Base-by-base conservation (phyloP, 2,329 filamentous ascomycete genomes). In the Metarhizium brunneum region DNA sequence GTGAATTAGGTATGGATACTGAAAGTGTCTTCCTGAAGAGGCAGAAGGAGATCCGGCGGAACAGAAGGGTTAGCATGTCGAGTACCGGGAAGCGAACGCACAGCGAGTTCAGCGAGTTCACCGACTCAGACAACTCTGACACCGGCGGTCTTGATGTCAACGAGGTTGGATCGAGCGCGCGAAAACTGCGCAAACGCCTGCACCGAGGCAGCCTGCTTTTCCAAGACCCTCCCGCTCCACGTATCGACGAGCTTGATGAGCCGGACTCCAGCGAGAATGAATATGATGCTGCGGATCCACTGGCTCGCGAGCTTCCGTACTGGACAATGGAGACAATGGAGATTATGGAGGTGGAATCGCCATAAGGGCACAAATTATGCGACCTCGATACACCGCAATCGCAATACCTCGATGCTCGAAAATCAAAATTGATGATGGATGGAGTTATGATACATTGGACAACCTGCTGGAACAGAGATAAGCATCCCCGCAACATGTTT, bases 11-110 rank as follows among this genome's bases (percentile, higher is more conserved):
- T 10, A 18, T 50, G 13, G 73, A 76, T 52, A 72, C 73, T 43
- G 71, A 76, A 51, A 65, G 68, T 29, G 66, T 70, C 29, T 76
- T 77, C 47, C 62, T 71, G 16, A 68, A 65, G 59, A 68, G 67
- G 56, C 73, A 73, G 51, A 72, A 74, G 40, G 73, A 74, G 52
- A 68, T 75, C 40, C 72, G 68, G 54, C 72, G 77, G 53, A 69
- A 69, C 36, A 73, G 73, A 45, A 71, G 78, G 29, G 73, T 78
- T 64, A 79, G 74, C 53, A 74, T 76, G 61, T 77, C 78, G 50
- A 80, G 77, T 60, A 80, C 80, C 54, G 76, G 77, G 59, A 81
- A 81, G 68, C 72, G 78, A 42, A 80, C 77, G 30, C 75, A 80
- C 59, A 78, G 73, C 62, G 78, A 81, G 63, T 73, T 79, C 55